These are phyloP conservation scores for Mayamaea pseudoterrestris DNA, from an alignment of 108 stramenopile species.

Conservation along the genomic window DNA sequence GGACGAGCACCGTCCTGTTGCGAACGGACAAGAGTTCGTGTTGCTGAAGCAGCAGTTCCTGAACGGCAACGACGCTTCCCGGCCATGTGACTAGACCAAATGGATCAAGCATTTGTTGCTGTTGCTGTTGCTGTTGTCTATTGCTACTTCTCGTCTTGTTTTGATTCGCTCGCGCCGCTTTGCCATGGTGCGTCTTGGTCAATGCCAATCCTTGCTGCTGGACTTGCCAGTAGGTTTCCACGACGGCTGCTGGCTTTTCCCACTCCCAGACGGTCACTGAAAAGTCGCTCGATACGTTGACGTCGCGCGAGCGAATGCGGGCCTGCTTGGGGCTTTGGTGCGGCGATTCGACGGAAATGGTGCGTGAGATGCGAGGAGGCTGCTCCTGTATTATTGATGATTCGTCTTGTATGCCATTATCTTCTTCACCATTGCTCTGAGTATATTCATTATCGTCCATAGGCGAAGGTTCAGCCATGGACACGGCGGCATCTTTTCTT, in stretches of 20 bases:
- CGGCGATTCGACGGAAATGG: no score
- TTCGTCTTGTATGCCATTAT: no score
- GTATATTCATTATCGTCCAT: no score
- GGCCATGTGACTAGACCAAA: constrained; percentile 79
- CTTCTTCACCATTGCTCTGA: no score
- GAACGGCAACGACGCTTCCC: constrained; percentile 57
- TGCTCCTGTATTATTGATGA: no score
- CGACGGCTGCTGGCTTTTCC: constrained; percentile 49
- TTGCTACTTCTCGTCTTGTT: no score
- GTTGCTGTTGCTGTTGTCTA: constrained; percentile 8
- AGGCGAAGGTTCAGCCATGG: no score
- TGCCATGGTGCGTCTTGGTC: no score
- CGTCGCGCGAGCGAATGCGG: constrained; percentile 6
- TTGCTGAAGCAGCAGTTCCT: constrained; percentile 29
- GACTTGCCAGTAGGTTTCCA: constrained; percentile 53
- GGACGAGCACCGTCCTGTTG: constrained; percentile 32
- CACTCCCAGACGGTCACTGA: constrained; percentile 67
- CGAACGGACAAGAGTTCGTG: constrained; percentile 7
- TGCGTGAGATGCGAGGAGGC: no score
- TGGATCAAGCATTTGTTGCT: constrained; percentile 38
- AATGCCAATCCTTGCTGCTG: constrained; percentile 8
- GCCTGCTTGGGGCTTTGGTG: no score
- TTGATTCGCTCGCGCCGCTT: no score
- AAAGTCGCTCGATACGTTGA: constrained; percentile 6
- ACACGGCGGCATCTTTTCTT: no score